Base-by-base conservation (phyloP, 2,329 filamentous ascomycete species). In the Fusarium sp. region DNA sequence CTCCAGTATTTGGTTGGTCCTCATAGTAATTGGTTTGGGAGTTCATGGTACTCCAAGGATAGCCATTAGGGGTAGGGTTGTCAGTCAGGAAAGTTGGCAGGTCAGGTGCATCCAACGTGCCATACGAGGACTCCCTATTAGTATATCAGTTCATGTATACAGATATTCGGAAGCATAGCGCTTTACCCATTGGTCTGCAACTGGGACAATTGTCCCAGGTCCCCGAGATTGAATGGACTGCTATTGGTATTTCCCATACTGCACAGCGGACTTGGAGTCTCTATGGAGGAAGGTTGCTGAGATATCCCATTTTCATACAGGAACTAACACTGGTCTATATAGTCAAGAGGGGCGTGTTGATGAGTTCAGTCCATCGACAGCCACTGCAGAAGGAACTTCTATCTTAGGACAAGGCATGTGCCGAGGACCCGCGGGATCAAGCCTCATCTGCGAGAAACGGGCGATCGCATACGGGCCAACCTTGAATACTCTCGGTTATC, bases 41-140 rank as follows among this genome's bases (percentile, higher is more conserved):
- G 23, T 82, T 83, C 46, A 81, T 78, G 9, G 73, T 76, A 31
- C 86, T 87, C 88, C 88, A 90, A 4, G 88, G 88, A 54, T 76
- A 84, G 7, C 85, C 86, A 66, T 84, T 81, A 1, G 84, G 84
- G 5, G 86, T 76, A 25, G 86, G 85, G 69, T 87, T 87, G 76
- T 86, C 82, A 10, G 76, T 82, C 21, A 88, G 78, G 67, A 86
- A 88, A 1, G 76, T 56, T 7, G 85, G 83, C 25, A 86, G 76
- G 11, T 79, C 39, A 4, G 81, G 80, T 4, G 82, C 82, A 25
- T 79, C 41, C 3, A 82, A 55, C 0, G 84, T 86, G 19, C 85
- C 85, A 14, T 83, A 73, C 3, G 81, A 39, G 9, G 84, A 86
- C 33, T 80, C 78, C 1, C 85, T 79, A 46, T 44, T 33, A 41